Percentiles rank a stretch among this genome's conserved stretches.
Evolutionary conservation across 2,329 filamentous ascomycete genomes (phyloP).

Genomic region (Incumbomyces lentus): DNA sequence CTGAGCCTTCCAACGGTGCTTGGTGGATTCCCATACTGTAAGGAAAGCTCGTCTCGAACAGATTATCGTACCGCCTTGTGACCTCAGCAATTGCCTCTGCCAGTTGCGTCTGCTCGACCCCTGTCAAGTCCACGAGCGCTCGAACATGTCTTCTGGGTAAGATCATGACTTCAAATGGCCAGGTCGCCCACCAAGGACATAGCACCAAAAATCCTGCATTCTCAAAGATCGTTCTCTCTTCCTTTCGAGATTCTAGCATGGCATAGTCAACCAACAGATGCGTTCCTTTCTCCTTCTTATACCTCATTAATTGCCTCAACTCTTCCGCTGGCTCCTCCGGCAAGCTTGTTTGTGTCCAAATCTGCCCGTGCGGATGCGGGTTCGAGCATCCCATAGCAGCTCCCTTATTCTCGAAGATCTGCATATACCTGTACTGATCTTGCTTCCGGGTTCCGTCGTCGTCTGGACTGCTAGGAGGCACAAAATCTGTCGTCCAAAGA

Average conservation of each 20-base stretch:
- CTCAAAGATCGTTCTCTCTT: constrained; percentile 78
- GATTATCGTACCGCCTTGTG: constrained; percentile 84
- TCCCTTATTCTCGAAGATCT: constrained; percentile 99
- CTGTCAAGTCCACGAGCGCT: constrained; percentile 69
- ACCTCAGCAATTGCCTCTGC: constrained; percentile 81
- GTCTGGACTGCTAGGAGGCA: constrained; percentile 38
- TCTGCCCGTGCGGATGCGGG: constrained; percentile 90
- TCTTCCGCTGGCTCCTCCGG: constrained; percentile 83
- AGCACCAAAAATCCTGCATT: constrained; percentile 77
- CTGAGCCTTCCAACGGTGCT: constrained; percentile 70
- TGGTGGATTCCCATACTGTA: constrained; percentile 97
- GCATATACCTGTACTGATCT: constrained; percentile 88
- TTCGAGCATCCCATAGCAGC: constrained; percentile 98
- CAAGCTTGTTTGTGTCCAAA: constrained; percentile 86
- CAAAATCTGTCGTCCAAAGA: constrained; percentile 31
- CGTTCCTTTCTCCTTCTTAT: constrained; percentile 58
- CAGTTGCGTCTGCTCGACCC: constrained; percentile 59
- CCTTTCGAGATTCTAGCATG: constrained; percentile 66
- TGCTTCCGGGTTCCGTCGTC: constrained; percentile 44
- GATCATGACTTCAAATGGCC: constrained; percentile 94
- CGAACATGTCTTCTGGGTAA: constrained; percentile 75
- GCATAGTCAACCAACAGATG: constrained; percentile 83
- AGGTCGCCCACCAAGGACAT: constrained; percentile 95
- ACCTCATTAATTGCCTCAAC: constrained; percentile 65
- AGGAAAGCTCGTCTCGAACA: constrained; percentile 93